Base-by-base conservation (phyloP, 495 filamentous ascomycete genomes). In the Tuber magnatum region DNA sequence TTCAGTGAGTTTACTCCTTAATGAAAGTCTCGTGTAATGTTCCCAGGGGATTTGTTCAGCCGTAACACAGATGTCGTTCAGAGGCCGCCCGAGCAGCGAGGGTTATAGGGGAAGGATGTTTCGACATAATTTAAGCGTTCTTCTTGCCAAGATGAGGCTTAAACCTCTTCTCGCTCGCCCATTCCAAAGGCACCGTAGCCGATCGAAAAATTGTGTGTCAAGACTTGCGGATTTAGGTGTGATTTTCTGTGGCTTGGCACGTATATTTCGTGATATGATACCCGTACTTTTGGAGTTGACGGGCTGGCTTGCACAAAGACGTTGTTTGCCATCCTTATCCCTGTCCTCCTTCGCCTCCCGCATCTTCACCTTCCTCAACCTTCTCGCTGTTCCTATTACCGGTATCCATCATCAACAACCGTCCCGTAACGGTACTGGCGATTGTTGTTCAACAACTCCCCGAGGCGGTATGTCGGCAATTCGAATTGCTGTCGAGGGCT, bases 401-500 rank as follows among this genome's bases (percentile, higher is more conserved):
- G n/a, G n/a, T n/a, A 32, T 65, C 56, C 56, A 28, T 14, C n/a
- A 18, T 18, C 28, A 35, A 14, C 56, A 7, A 20, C 48, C 24
- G n/a, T n/a, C 24, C 22, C 48, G 9, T 56, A 10, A n/a, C 48
- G 3, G 18, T 24, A 0, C 9, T 24, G 22, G 24, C 22, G 6
- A n/a, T 56, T 56, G 8, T 56, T 56, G 24, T 56, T n/a, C 24
- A n/a, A 12, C 22, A 20, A 32, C 32, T 9, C 3, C 5, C 56
- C 6, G 5, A 7, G 56, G 28, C 14, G 56, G 28, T 18, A 65
- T 65, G 56, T 35, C 56, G 5, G 56, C 28, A 20, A 65, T 69
- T 1, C 73, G 69, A 40, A 85, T 91, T 44, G 90, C 89, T 44
- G 83, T 94, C 1, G 91, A 94, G 85, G 94, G 94, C 75, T 97